These are phyloP conservation scores for Diaporthe sp. DNA, from an alignment of 2,329 filamentous ascomycete genomes.

Conservation along the genomic window DNA sequence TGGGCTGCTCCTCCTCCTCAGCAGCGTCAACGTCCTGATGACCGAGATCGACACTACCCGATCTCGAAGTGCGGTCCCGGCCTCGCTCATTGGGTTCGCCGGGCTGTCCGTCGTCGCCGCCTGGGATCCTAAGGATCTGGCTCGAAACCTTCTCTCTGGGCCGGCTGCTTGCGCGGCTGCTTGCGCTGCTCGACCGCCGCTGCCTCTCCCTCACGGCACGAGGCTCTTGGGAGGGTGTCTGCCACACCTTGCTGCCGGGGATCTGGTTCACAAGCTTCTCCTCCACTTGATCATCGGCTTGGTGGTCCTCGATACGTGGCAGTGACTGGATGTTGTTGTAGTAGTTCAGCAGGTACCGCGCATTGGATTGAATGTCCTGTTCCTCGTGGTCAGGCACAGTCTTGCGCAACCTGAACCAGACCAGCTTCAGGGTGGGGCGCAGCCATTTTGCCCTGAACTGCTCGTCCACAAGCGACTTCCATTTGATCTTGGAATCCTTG, in stretches of 20 bases:
- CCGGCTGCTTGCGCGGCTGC: slow-evolving; percentile 26
- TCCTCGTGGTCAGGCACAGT: slow-evolving; percentile 45
- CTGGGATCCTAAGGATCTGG: slow-evolving; percentile 22
- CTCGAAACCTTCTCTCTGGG: slow-evolving; percentile 21
- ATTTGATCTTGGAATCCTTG: slow-evolving; percentile 60
- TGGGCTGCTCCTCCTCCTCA: neutral
- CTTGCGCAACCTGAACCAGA: slow-evolving; percentile 52
- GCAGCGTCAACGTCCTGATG: neutral
- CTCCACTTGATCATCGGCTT: slow-evolving; percentile 26
- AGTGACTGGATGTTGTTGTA: slow-evolving; percentile 8
- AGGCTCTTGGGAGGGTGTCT: slow-evolving; percentile 13
- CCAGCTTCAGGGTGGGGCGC: slow-evolving; percentile 48
- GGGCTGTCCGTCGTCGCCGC: neutral
- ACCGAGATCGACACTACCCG: neutral
- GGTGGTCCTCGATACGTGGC: slow-evolving; percentile 19
- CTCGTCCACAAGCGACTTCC: slow-evolving; percentile 56
- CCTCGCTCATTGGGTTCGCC: neutral
- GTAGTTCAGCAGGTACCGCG: slow-evolving; percentile 45
- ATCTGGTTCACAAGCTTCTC: slow-evolving; percentile 20
- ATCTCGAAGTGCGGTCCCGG: neutral
- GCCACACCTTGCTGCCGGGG: slow-evolving; percentile 30
- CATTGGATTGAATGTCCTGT: slow-evolving; percentile 47
- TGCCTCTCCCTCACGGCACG: slow-evolving; percentile 30
- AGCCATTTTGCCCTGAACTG: slow-evolving; percentile 52
- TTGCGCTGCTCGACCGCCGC: slow-evolving; percentile 27